Base-by-base conservation (phyloP, 495 filamentous ascomycete species). In the Penicillium samsonianum region DNA sequence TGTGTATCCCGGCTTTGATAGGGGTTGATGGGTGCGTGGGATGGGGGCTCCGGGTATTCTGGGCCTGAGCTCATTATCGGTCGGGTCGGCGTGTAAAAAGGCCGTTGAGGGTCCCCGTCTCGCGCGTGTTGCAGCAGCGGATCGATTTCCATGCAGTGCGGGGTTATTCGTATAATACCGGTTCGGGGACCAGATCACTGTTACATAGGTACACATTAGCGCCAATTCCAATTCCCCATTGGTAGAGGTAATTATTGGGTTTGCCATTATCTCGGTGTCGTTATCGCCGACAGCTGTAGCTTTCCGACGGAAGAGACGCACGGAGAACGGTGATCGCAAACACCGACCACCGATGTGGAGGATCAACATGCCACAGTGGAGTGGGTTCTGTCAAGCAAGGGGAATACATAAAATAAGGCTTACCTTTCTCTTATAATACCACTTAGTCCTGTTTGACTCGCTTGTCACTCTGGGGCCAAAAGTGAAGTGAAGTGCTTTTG, bases 101-200 rank as follows among this genome's bases (percentile, higher is more conserved):
- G 44, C 63, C 62, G 47, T 63, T 60, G 25, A 30, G 53, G 42
- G 49, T 55, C 49, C 35, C 57, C 43, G 48, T 65, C 61, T 33
- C 54, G 52, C 30, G 54, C 45, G 31, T 60, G 30, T 47, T 59
- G 65, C 55, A 74, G 55, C 37, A 68, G 71, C 25, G 69, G 71
- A 59, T 74, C 71, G 58, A 70, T 61, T 52, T 69, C 69, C 67
- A 74, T 74, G 45, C 53, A 58, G 54, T 61, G 66, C 58, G 67
- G 61, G 55, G 30, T 22, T 48, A n/a, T n/a, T n/a, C n/a, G n/a
- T n/a, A 28, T n/a, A 23, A 5, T 28, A 6, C 30, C 20, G 30
- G 22, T 26, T 51, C 48, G 14, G 16, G 6, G 9, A 53, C 10
- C n/a, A 41, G 14, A 3, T 14, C 20, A 25, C 41, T 59, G 41